Evolutionary conservation across 768 basidiomycete species (phyloP).

Genomic region (Pholiota conissans): DNA sequence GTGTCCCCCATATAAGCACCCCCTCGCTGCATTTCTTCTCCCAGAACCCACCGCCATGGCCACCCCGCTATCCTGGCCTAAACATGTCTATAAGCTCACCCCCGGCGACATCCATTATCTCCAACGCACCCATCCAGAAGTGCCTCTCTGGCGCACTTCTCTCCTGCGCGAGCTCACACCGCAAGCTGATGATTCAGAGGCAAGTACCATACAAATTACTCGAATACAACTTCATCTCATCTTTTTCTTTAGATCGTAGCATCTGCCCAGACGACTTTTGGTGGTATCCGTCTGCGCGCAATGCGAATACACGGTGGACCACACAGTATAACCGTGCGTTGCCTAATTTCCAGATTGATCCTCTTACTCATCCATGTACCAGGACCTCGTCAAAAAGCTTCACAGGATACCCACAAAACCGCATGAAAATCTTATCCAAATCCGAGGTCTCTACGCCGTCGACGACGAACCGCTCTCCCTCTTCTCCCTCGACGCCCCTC

Average conservation of each 20-base stretch:
- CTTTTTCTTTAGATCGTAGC: not conserved
- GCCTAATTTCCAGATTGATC: not conserved
- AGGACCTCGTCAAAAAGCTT: slow-evolving; percentile 2
- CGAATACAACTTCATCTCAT: not conserved
- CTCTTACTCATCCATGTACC: not conserved
- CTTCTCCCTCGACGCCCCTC: not conserved
- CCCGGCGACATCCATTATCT: not conserved
- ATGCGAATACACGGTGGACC: slow-evolving; percentile 3
- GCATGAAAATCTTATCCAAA: not conserved
- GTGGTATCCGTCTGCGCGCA: not conserved
- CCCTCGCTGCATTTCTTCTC: too few species aligned
- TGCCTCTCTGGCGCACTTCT: slow-evolving; percentile 1
- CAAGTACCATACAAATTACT: too few species aligned
- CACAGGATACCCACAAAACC: not conserved
- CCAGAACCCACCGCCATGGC: not conserved
- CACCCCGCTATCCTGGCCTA: not conserved
- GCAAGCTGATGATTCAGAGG: not conserved
- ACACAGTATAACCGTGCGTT: not conserved
- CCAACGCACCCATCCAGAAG: not conserved
- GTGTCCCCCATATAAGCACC: too few species aligned
- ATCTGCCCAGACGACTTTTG: not conserved
- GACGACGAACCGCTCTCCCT: slow-evolving; percentile 1
- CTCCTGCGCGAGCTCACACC: not conserved
- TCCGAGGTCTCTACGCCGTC: slow-evolving; percentile 5
- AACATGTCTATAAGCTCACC: not conserved